Conservation (phyloP, 208 protist species). For the Leishmania gerbilli region DNA sequence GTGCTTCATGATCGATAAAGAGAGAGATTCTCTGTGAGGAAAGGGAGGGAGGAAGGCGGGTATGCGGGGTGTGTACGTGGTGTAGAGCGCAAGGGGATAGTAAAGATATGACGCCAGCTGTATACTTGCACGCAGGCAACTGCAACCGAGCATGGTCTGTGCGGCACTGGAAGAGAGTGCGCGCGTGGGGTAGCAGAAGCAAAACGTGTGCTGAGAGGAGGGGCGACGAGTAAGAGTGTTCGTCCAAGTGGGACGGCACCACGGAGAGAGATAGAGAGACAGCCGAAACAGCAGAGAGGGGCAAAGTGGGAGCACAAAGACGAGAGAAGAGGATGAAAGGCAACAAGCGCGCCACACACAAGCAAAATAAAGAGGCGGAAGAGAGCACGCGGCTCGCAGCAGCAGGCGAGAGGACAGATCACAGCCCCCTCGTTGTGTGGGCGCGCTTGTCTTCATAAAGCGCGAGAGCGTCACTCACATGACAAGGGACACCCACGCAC, state of each 20-base stretch:
- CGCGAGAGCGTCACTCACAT: not conserved
- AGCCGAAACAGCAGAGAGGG: not conserved
- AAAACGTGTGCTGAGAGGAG: not conserved
- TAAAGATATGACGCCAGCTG: not conserved
- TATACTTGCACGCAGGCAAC: not conserved
- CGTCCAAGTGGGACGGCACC: not conserved
- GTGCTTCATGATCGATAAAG: not conserved
- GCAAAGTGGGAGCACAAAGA: too few species aligned
- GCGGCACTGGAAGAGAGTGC: not conserved
- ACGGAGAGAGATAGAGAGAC: not conserved
- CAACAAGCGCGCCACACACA: too few species aligned
- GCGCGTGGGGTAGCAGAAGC: not conserved
- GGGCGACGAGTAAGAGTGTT: not conserved
- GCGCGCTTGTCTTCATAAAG: not conserved
- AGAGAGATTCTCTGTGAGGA: not conserved
- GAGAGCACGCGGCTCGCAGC: not conserved
- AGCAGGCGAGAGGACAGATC: not conserved
- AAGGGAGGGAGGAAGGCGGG: not conserved
- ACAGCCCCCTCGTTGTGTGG: not conserved
- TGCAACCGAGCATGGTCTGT: not conserved
- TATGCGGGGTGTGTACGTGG: not conserved
- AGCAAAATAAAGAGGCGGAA: too few species aligned
- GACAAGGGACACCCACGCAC: not conserved
- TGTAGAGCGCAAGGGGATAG: not conserved
- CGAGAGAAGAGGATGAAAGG: too few species aligned